Conservation (phyloP, 352 stramenopile species). For the Phytophthora hybrid region DNA sequence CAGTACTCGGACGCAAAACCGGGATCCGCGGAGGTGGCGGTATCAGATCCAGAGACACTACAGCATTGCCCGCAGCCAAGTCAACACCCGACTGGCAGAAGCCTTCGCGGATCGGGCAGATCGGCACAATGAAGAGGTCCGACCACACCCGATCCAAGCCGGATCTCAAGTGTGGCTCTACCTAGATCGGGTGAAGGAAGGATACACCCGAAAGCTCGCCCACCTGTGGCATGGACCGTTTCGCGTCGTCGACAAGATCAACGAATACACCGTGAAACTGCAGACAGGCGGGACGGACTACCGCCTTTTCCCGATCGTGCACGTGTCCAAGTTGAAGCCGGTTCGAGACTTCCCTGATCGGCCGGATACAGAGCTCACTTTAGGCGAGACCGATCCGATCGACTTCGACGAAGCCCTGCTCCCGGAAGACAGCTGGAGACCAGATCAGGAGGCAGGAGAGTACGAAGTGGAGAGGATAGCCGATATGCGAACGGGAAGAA, state of each 20-base stretch:
- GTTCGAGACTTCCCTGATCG: neutral
- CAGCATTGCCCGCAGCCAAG: neutral
- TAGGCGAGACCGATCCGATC: neutral
- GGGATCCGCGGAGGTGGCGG: neutral
- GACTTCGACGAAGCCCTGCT: constrained; percentile 1
- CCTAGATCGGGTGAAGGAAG: neutral
- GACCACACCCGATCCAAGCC: neutral
- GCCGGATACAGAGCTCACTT: neutral
- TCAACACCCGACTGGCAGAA: neutral
- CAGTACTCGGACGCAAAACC: neutral
- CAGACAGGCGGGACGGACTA: neutral
- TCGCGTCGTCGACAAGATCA: neutral
- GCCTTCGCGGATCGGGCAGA: neutral
- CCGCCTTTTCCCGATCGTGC: neutral
- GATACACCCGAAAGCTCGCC: neutral
- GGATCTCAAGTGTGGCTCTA: neutral
- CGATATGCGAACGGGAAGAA: neutral
- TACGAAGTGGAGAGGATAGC: neutral
- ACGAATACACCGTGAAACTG: neutral
- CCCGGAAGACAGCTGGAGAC: neutral
- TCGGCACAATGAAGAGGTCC: neutral
- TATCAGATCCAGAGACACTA: neutral
- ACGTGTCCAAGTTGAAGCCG: neutral
- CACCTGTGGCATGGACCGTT: neutral
- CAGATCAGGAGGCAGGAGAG: neutral